Conservation (phyloP, 805 yeast genomes). For the Pichia nanzhaoensis region DNA sequence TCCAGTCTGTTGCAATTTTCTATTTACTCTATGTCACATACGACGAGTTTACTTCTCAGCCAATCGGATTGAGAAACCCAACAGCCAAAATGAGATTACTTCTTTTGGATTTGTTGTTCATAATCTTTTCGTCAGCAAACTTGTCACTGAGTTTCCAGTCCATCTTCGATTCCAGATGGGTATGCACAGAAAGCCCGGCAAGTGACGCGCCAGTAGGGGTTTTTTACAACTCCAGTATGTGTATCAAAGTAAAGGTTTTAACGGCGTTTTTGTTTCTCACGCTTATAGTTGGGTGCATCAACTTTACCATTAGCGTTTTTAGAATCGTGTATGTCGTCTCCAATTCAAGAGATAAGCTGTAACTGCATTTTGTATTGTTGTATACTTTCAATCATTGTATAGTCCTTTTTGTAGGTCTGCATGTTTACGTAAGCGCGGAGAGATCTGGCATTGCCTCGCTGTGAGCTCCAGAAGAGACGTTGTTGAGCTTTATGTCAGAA, state of each 20-base stretch:
- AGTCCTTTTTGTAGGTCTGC: too few relatives aligned
- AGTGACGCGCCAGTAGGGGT: constrained; percentile 16
- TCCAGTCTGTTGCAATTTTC: constrained; percentile 68
- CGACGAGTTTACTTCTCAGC: constrained; percentile 90
- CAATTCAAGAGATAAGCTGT: constrained; percentile 4
- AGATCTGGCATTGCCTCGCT: constrained; percentile 3
- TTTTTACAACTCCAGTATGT: constrained; percentile 41
- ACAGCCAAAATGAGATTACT: constrained; percentile 74
- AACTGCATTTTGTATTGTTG: not conserved
- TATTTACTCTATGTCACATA: constrained; percentile 77
- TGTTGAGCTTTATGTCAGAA: too few relatives aligned
- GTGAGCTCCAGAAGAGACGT: not conserved
- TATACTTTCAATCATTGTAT: too few relatives aligned
- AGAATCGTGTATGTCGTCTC: constrained; percentile 67
- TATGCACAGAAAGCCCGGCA: constrained; percentile 37
- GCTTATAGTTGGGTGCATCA: constrained; percentile 74
- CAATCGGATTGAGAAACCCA: constrained; percentile 84
- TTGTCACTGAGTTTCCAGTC: constrained; percentile 81
- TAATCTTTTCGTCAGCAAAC: constrained; percentile 85
- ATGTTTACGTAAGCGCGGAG: too few relatives aligned
- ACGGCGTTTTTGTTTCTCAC: constrained; percentile 74
- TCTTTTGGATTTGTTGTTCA: constrained; percentile 76
- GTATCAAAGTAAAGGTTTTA: constrained; percentile 71
- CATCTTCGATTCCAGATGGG: constrained; percentile 76
- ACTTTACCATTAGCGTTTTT: constrained; percentile 76